Percentiles rank a stretch among this genome's conserved stretches.
phyloP scores from a whole-genome alignment of 805 yeast genomes.

The Kluyveromyces wickerhamii region DNA sequence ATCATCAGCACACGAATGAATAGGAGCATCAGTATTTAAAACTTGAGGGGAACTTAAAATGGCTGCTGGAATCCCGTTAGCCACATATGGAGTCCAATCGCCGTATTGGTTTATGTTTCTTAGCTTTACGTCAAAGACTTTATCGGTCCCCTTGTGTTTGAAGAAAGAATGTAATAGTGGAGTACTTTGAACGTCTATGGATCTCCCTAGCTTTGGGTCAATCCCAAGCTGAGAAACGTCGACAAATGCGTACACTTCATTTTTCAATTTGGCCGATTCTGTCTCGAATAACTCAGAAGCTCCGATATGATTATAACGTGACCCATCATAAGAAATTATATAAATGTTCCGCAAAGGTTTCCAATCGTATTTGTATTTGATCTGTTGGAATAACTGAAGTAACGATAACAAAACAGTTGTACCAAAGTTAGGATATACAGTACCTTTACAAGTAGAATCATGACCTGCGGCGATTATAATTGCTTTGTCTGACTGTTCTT shows the following conservation, averaged over 20 bases:
- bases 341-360: slow-evolving; percentile 73
- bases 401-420: slow-evolving; percentile 65
- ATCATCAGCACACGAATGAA: slow-evolving; percentile 62
- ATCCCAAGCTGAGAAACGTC: slow-evolving; percentile 46
- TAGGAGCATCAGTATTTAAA: slow-evolving; percentile 36
- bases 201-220: slow-evolving; percentile 48
- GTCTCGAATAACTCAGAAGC: slow-evolving; percentile 68
- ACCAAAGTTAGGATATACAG: slow-evolving; percentile 64
- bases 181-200: slow-evolving; percentile 50
- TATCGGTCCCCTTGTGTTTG: slow-evolving; percentile 24
- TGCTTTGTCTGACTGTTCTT: slow-evolving; percentile 69
- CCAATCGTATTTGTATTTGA: slow-evolving; percentile 67
- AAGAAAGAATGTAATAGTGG: slow-evolving; percentile 53
- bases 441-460: slow-evolving; percentile 73
- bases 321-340: slow-evolving; percentile 78
- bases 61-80: slow-evolving; percentile 43
- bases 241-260: slow-evolving; percentile 60
- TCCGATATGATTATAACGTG: slow-evolving; percentile 76
- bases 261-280: slow-evolving; percentile 42
- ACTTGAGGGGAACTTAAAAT: slow-evolving; percentile 19
- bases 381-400: slow-evolving; percentile 54
- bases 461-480: slow-evolving; percentile 76
- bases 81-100: slow-evolving; percentile 62
- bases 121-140: slow-evolving; percentile 21
- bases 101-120: slow-evolving; percentile 37